A percentile compares a stretch with the other conserved stretches of the same genome.
phyloP scores from a whole-genome alignment of 495 filamentous ascomycete genomes.

The Penicillium flavigenum region DNA sequence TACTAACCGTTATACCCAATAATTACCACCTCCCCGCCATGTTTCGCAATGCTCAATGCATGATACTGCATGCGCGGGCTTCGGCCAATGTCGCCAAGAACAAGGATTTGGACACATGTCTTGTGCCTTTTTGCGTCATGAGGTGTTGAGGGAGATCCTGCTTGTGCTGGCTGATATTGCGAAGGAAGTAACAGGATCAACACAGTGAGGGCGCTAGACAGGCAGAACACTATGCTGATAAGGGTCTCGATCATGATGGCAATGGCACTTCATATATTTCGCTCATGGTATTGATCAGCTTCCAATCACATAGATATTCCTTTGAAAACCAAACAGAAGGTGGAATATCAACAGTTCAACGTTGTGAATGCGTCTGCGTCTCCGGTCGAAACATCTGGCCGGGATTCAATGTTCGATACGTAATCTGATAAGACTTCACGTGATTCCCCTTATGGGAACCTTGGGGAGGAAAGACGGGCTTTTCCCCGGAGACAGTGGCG shows the following conservation, averaged over 20 bases:
- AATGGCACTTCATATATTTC: not conserved
- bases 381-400: not conserved
- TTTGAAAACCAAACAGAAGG: not conserved
- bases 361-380: not conserved
- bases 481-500: slow-evolving; percentile 3
- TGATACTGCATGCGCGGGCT: slow-evolving; percentile 99
- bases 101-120: slow-evolving; percentile 72
- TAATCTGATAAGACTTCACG: slow-evolving; percentile 12
- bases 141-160: slow-evolving; percentile 1
- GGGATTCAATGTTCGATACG: not conserved
- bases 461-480: slow-evolving; percentile 1
- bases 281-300: not conserved
- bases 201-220: slow-evolving; percentile 51
- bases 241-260: slow-evolving; percentile 43
- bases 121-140: slow-evolving; percentile 23
- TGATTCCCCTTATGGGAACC: slow-evolving; percentile 11
- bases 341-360: not conserved
- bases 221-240: slow-evolving; percentile 46
- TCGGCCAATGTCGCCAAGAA: slow-evolving; percentile 94
- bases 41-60: slow-evolving; percentile 84
- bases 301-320: not conserved
- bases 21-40: slow-evolving; percentile 76
- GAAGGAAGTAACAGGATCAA: slow-evolving; percentile 53
- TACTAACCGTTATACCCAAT: slow-evolving; percentile 79
- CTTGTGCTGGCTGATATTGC: slow-evolving; percentile 40